Conservation (phyloP, 306 rosid species). For the Fragaria iinumae region DNA sequence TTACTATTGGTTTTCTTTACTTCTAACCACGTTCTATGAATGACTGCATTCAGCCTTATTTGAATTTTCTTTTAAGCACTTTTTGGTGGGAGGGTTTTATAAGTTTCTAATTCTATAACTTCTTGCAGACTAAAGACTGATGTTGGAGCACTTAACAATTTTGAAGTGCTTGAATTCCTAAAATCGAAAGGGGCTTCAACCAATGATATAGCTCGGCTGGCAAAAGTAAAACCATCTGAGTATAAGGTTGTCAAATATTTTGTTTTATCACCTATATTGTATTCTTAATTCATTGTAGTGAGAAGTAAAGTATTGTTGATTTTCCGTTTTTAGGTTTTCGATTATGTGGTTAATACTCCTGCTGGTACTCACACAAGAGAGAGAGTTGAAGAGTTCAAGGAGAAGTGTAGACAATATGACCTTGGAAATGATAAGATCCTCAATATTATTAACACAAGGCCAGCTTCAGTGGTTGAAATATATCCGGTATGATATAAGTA, state of each 20-base stretch:
- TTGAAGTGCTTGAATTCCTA: slow-evolving; percentile 69
- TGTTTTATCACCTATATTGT: background rate
- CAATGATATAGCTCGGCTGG: slow-evolving; percentile 64
- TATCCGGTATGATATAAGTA: slow-evolving; percentile 35
- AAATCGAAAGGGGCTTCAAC: slow-evolving; percentile 68
- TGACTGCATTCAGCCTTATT: background rate
- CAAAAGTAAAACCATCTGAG: slow-evolving; percentile 58
- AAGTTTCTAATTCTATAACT: background rate
- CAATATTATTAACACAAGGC: slow-evolving; percentile 64
- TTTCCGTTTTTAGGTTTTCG: slow-evolving; percentile 53
- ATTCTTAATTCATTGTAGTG: background rate
- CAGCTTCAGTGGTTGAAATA: slow-evolving; percentile 45
- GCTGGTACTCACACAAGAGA: slow-evolving; percentile 57
- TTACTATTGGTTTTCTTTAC: background rate
- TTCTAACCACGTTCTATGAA: background rate
- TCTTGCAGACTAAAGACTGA: slow-evolving; percentile 53
- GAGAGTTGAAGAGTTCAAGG: slow-evolving; percentile 46
- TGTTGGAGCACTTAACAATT: slow-evolving; percentile 62
- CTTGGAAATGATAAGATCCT: slow-evolving; percentile 76
- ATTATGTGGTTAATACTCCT: slow-evolving; percentile 56
- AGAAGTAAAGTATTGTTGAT: background rate
- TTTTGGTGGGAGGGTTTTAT: background rate
- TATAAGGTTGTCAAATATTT: slow-evolving; percentile 50
- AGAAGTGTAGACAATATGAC: slow-evolving; percentile 41
- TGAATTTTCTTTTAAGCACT: background rate